A percentile compares a stretch with the other conserved stretches of the same genome.
phyloP scores from a whole-genome alignment of 2,329 filamentous ascomycete species.

The Ceratocystis colombiana region DNA sequence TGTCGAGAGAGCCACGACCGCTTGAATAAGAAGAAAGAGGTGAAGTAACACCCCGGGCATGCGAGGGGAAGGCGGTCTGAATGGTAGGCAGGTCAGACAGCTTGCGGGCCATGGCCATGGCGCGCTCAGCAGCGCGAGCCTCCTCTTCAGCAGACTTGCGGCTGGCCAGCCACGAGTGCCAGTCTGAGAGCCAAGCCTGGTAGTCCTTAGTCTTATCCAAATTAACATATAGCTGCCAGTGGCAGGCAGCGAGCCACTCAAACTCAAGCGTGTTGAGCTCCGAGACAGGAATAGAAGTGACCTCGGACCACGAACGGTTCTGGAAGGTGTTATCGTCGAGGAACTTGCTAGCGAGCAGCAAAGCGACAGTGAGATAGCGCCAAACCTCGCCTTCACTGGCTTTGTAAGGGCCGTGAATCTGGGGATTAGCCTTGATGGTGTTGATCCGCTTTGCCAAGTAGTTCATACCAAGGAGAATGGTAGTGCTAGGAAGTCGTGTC shows the following conservation, averaged over 20 bases:
- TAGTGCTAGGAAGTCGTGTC: slow-evolving; percentile 79
- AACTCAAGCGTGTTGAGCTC: slow-evolving; percentile 80
- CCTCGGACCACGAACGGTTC: slow-evolving; percentile 92
- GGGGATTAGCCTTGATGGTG: slow-evolving; percentile 46
- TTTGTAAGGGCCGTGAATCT: slow-evolving; percentile 42
- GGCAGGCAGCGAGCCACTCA: slow-evolving; percentile 75
- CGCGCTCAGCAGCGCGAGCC: slow-evolving; percentile 24
- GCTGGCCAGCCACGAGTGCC: slow-evolving; percentile 47
- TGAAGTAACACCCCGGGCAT: slow-evolving; percentile 28
- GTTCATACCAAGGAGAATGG: slow-evolving; percentile 81
- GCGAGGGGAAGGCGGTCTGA: slow-evolving; percentile 31
- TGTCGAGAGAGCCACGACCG: slow-evolving; percentile 29
- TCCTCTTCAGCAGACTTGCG: slow-evolving; percentile 43
- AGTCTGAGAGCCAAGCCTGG: slow-evolving; percentile 52
- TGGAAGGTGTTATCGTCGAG: slow-evolving; percentile 96
- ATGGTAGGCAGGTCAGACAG: slow-evolving; percentile 42
- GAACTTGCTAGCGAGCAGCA: slow-evolving; percentile 89
- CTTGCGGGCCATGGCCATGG: slow-evolving; percentile 38
- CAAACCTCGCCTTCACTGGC: slow-evolving; percentile 64
- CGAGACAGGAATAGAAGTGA: slow-evolving; percentile 74
- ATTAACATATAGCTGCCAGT: slow-evolving; percentile 79
- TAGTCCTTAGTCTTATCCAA: slow-evolving; percentile 65
- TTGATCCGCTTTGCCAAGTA: slow-evolving; percentile 79
- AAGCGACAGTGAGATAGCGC: slow-evolving; percentile 72
- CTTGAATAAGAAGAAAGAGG: slow-evolving; percentile 31